Evolutionary conservation across 306 rosid species (phyloP), one percentile per base, ranked within the genome.

Genomic region (Quillaja saponaria): DNA sequence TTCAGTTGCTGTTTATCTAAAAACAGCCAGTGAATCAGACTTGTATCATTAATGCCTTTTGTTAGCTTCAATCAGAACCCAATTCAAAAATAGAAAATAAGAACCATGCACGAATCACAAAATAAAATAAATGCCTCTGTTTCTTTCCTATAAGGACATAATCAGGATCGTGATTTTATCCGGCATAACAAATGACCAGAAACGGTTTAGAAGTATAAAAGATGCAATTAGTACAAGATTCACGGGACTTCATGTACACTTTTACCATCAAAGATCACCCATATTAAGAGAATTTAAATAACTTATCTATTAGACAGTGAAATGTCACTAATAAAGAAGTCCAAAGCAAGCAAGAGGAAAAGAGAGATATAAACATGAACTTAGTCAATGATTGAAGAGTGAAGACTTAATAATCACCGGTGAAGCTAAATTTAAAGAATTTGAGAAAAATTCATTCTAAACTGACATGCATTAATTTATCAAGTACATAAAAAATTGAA

Each of bases 21-120:
- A 74, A 52, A 64, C 77, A 76, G 47, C 54, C 45, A 71, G 50
- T 60, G 18, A 73, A 55, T 46, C 59, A 52, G 34, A 61, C 62
- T 48, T 51, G 10, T 21, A 53, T 12, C 2, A 53, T 28, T 41
- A 65, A 50, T 34, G 35, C n/a, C n/a, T n/a, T n/a, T n/a, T n/a
- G 31, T 25, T 25, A 4, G 4, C 31, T 4, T 25, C 2, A 1
- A 1, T 6, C 18, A 52, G 37, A 63, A 44, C 20, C 46, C 28
- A 67, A 50, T 49, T 28, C 57, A 56, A 61, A 28, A 18, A 55
- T 13, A 16, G 5, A 48, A 49, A 19, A 55, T 17, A 69, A 42
- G 52, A 16, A 35, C 16, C 37, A 39, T 28, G 45, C 38, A 19
- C 16, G 12, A 53, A 53, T 4, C 0, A 45, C 16, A 35, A 42